Base-by-base conservation (phyloP, 768 basidiomycete genomes). In the Russula sp. region DNA sequence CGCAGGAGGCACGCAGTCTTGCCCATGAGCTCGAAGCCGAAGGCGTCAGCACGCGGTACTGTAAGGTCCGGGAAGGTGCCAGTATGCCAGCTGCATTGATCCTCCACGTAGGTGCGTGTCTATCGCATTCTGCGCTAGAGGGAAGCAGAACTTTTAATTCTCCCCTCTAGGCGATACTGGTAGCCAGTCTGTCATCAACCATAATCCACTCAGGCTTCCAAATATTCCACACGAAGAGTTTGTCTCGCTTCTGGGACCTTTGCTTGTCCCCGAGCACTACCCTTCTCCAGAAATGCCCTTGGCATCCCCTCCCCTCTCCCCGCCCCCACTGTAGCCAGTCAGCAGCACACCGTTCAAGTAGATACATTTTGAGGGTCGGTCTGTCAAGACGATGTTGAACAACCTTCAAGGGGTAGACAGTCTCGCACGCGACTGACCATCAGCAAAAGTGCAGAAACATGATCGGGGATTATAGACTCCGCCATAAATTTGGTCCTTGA, bases 211-310 rank as follows among this genome's bases (percentile, higher is more conserved):
- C 8, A n/a, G n/a, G n/a, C n/a, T n/a, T n/a, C 91, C 89, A 0
- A 91, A 93, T 65, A 83, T 92, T 65, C 88, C 89, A 0, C 91
- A 93, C 66, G 90, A 92, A 66, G 91, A 93, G 69, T 91, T 92
- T 68, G 84, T 94, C 47, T 81, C 86, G 3, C 75, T 89, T 50
- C 77, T 92, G 1, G 89, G 90, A 0, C 91, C 90, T n/a, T n/a
- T n/a, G n/a, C n/a, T n/a, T n/a, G n/a, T n/a, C n/a, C n/a, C n/a
- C n/a, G n/a, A 91, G 72, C 91, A 91, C 70, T 91, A 86, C 59
- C 68, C 73, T 18, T 76, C 77, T 65, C 66, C 75, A 53, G 73
- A n/a, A n/a, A 68, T 73, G 55, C 64, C 65, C 11, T 52, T 66
- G 20, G 53, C 70, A 34, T 68, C 68, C 4, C 63, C 63, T 37